Evolutionary conservation across 352 stramenopile genomes (phyloP).

Genomic region (Pseudoperonospora humuli): DNA sequence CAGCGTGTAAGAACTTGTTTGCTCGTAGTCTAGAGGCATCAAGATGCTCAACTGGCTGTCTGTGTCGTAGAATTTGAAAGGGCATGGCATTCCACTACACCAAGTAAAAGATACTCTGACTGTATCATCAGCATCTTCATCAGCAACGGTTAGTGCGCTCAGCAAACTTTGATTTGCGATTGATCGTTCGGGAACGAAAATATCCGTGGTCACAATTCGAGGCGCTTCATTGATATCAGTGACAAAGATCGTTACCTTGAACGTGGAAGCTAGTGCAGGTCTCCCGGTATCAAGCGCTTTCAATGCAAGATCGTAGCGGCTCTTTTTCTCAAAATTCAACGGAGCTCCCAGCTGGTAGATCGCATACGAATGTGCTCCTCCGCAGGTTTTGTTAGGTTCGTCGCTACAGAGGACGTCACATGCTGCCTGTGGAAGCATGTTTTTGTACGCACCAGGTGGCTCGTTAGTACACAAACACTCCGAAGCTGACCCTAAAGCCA

Average conservation of each 20-base stretch:
- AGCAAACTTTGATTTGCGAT: constrained; percentile 7
- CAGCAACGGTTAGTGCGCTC: neutral
- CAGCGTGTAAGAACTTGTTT: constrained; percentile 8
- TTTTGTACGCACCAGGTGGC: constrained; percentile 1
- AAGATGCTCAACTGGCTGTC: constrained; percentile 4
- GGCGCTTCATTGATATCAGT: constrained; percentile 19
- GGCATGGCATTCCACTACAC: constrained; percentile 7
- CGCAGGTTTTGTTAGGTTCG: constrained; percentile 11
- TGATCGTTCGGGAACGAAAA: constrained; percentile 11
- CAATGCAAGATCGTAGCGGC: constrained; percentile 6
- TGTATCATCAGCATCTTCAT: constrained; percentile 14
- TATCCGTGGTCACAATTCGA: constrained; percentile 1
- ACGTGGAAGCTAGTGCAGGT: constrained; percentile 5
- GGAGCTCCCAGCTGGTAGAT: constrained; percentile 17
- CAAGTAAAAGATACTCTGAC: neutral
- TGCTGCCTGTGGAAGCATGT: neutral
- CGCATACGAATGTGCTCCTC: constrained; percentile 13
- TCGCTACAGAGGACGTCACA: constrained; percentile 13
- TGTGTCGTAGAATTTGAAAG: constrained; percentile 4
- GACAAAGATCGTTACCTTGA: constrained; percentile 12
- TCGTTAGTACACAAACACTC: constrained; percentile 23
- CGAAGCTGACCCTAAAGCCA: constrained; percentile 11
- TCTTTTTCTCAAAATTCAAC: constrained; percentile 20
- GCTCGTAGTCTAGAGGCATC: constrained; percentile 17
- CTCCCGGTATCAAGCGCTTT: constrained; percentile 11